Conservation (phyloP, 1,139 yeast genomes). For the Candida dubliniensis region DNA sequence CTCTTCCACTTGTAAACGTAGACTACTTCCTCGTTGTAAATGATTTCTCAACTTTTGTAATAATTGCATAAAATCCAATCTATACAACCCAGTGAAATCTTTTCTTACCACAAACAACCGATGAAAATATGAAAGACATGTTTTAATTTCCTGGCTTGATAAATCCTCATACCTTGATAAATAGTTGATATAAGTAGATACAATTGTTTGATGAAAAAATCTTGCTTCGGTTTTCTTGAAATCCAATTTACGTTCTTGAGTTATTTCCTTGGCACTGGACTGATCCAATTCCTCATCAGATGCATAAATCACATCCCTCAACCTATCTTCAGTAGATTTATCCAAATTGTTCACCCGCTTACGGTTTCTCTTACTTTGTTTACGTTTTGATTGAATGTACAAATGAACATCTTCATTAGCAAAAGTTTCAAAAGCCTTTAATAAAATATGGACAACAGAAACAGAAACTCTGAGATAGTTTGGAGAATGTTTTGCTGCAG, state of each 20-base stretch:
- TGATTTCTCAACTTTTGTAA: conserved; percentile 32
- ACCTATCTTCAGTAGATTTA: conserved; percentile 25
- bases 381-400: conserved; percentile 52
- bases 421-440: conserved; percentile 68
- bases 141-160: conserved; percentile 57
- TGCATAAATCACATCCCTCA: conserved; percentile 40
- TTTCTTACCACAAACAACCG: conserved; percentile 62
- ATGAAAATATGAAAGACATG: conserved; percentile 70
- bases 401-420: conserved; percentile 61
- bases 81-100: conserved; percentile 60
- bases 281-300: conserved; percentile 40
- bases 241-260: conserved; percentile 52
- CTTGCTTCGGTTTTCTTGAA: conserved; percentile 41
- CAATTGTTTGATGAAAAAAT: conserved; percentile 42
- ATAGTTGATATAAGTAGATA: conserved; percentile 54
- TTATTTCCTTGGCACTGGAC: conserved; percentile 39
- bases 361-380: conserved; percentile 24
- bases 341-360: conserved; percentile 27
- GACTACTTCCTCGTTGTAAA: conserved; percentile 35
- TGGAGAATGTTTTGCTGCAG: conserved; percentile 66
- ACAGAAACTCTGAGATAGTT: conserved; percentile 62
- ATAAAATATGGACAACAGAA: conserved; percentile 63
- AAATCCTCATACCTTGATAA: conserved; percentile 62
- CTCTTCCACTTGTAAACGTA: conserved; percentile 61
- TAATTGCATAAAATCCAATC: conserved; percentile 69